Base-by-base conservation (phyloP, 768 basidiomycete genomes). In the Paxillus rubicundulus region DNA sequence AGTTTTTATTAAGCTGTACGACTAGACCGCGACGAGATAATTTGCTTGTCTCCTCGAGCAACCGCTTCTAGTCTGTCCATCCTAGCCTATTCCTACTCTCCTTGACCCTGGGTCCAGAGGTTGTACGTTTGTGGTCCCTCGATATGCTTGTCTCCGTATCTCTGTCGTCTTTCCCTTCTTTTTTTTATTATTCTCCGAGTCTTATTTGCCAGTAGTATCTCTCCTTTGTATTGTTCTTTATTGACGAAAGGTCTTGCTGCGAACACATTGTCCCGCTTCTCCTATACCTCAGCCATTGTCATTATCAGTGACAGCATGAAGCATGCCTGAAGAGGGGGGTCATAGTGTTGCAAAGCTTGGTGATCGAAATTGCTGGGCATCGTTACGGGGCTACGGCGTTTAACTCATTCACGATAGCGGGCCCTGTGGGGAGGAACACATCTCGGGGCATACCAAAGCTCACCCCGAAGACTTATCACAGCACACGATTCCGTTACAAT, bases 51-150 rank as follows among this genome's bases (percentile, higher is more conserved):
- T 41, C 45, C 34, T 32, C 28, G 30, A 46, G 18, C 14, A 7
- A 28, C 28, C 21, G 17, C 21, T 28, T 51, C 16, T 39, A 27
- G 16, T 45, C 45, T 30, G 42, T 50, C 34, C 45, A 5, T n/a
- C 16, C 20, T 34, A 24, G 17, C 49, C 39, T 53, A 39, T 49
- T 53, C 49, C 38, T 17, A 62, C 45, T 36, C 18, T 56, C 47
- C 13, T 50, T 56, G 3, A 44, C 50, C 47, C 47, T 55, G 45
- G 43, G 41, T 49, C 41, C 50, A 30, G 55, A 27, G 65, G 66
- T 59, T 60, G 59, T 71, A 68, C 50, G 47, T 49, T 46, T 49
- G 66, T 58, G 62, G 67, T 60, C 60, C 57, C 63, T 63, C 64
- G 66, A 55, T 60, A 62, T 67, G 61, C 62, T 59, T 30, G 47